phyloP scores from a whole-genome alignment of 805 yeast species.

The Candida michaelii region DNA sequence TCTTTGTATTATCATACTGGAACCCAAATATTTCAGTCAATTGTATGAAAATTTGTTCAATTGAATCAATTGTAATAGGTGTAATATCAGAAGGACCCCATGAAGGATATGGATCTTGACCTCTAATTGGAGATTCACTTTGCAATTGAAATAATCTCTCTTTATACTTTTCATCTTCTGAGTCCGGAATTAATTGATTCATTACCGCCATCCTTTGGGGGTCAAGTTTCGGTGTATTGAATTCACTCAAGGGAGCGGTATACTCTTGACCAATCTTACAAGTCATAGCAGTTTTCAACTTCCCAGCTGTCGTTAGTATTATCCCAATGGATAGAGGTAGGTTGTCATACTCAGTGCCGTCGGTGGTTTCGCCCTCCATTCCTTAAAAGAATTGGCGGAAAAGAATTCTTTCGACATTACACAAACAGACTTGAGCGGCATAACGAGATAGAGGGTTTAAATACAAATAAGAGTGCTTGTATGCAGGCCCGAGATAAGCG shows the following conservation, averaged over 20 bases:
- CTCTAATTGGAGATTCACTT: slow-evolving; percentile 9
- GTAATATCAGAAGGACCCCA: slow-evolving; percentile 44
- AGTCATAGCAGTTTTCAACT: not conserved
- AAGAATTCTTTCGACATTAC: slow-evolving; percentile 9
- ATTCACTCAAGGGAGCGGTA: slow-evolving; percentile 34
- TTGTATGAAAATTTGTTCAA: slow-evolving; percentile 55
- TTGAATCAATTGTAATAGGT: slow-evolving; percentile 53
- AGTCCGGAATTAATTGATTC: not conserved
- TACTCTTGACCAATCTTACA: slow-evolving; percentile 3
- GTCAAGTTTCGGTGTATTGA: slow-evolving; percentile 36
- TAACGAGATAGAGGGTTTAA: not conserved
- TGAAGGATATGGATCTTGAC: slow-evolving; percentile 54
- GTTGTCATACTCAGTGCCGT: slow-evolving; percentile 21
- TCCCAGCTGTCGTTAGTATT: slow-evolving; percentile 12
- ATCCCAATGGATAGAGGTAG: not conserved
- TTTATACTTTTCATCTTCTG: not conserved
- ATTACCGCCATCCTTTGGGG: slow-evolving; percentile 35
- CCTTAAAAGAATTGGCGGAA: slow-evolving; percentile 1
- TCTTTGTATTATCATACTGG: slow-evolving; percentile 62
- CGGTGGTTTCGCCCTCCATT: slow-evolving; percentile 2
- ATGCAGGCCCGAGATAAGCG: too few species aligned
- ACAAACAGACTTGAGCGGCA: not conserved
- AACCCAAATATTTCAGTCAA: slow-evolving; percentile 62
- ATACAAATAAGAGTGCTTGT: too few species aligned
- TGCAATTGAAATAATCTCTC: slow-evolving; percentile 3